Conservation (phyloP, 73 alveolate species). For the Paraurostyla sp. region DNA sequence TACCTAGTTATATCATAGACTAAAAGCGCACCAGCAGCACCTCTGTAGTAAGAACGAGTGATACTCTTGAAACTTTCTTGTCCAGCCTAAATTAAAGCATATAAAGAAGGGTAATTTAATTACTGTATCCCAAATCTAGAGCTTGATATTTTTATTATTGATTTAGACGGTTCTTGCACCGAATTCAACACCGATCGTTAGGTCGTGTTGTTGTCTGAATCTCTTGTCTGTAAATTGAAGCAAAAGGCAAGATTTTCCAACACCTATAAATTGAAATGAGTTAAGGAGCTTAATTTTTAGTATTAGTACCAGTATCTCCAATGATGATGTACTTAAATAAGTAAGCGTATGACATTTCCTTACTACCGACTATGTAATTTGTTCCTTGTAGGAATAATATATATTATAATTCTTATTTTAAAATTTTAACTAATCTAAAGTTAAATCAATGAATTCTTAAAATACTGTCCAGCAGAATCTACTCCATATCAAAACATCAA, state of each 20-base stretch:
- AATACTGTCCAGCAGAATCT: not conserved
- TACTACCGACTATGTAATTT: not conserved
- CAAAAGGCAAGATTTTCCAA: slow-evolving; percentile 85
- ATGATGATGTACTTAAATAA: slow-evolving; percentile 87
- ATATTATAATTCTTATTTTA: not conserved
- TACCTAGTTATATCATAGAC: slow-evolving; percentile 91
- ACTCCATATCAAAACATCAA: not conserved
- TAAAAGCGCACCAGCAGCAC: slow-evolving; percentile 94
- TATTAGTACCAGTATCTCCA: slow-evolving; percentile 85
- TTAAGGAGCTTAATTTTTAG: too few species aligned
- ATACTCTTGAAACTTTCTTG: slow-evolving; percentile 91
- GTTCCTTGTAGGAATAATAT: slow-evolving; percentile 59
- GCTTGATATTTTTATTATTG: slow-evolving; percentile 83
- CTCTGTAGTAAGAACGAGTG: slow-evolving; percentile 91
- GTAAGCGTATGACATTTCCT: slow-evolving; percentile 76
- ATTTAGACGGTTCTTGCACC: slow-evolving; percentile 93
- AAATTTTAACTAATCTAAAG: not conserved
- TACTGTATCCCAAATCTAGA: slow-evolving; percentile 97
- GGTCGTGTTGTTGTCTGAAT: slow-evolving; percentile 90
- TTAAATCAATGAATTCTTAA: not conserved
- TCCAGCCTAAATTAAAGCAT: slow-evolving; percentile 84
- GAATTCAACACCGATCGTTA: slow-evolving; percentile 96
- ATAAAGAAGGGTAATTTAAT: not conserved
- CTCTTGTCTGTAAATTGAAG: slow-evolving; percentile 88
- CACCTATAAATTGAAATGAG: slow-evolving; percentile 63